Conservation (phyloP, 306 rosid genomes). For the Castanea sativa region DNA sequence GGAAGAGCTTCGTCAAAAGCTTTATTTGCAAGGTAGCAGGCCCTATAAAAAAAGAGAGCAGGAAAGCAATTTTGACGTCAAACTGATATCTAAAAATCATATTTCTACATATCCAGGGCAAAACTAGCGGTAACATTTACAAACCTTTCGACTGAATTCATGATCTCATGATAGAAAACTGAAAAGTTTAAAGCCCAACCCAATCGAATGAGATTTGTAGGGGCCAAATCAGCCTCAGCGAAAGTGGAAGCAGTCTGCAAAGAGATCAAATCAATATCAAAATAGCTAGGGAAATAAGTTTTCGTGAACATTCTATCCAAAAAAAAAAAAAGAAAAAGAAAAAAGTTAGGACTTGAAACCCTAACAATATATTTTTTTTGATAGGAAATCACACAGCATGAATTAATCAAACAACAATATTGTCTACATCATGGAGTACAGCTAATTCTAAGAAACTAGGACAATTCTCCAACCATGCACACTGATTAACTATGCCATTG, state of each 20-base stretch:
- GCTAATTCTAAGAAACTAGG: too few relatives aligned
- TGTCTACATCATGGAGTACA: too few relatives aligned
- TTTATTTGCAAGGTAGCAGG: constrained; percentile 73
- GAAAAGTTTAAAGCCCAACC: constrained; percentile 83
- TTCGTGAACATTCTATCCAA: constrained; percentile 10
- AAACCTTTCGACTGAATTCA: constrained; percentile 84
- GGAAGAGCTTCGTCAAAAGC: constrained; percentile 73
- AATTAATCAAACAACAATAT: too few relatives aligned
- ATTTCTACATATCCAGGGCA: constrained; percentile 6
- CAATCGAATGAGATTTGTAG: constrained; percentile 84
- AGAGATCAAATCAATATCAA: background rate
- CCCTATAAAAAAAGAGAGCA: constrained; percentile 39
- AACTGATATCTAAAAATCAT: background rate
- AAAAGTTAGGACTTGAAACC: too few relatives aligned
- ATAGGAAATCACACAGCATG: too few relatives aligned
- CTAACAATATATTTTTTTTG: too few relatives aligned
- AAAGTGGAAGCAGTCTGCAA: constrained; percentile 72
- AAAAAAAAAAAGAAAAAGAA: background rate
- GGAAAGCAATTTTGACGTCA: constrained; percentile 8
- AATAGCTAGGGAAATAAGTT: background rate
- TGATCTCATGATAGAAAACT: constrained; percentile 82
- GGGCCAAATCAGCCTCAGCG: constrained; percentile 79
- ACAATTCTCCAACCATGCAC: too few relatives aligned
- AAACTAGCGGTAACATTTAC: constrained; percentile 19
- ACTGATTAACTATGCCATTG: too few relatives aligned